Evolutionary conservation across 2,329 filamentous ascomycete species (phyloP).

Genomic region (Colletotrichum karsti): DNA sequence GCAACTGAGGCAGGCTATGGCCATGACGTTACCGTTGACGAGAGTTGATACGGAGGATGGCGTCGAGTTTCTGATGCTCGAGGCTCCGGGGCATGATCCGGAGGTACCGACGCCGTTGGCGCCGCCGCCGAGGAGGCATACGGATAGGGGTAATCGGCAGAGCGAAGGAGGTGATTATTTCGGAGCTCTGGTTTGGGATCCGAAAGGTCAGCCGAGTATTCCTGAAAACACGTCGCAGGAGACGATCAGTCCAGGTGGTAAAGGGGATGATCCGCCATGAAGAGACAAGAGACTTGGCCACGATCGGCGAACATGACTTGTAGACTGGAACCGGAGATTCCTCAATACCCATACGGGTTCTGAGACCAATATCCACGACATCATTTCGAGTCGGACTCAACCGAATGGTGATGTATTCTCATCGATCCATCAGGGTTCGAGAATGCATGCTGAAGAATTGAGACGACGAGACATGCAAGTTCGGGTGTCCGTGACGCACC

Average conservation of each 20-base stretch:
- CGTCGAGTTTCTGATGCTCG: background rate
- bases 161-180: background rate
- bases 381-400: no score
- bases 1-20: background rate
- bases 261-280: background rate
- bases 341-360: no score
- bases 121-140: slow-evolving; percentile 10
- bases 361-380: no score
- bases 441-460: no score
- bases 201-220: background rate
- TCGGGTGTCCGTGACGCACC: no score
- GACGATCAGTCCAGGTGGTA: background rate
- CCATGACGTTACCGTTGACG: background rate
- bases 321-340: no score
- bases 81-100: background rate
- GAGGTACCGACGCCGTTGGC: slow-evolving; percentile 10
- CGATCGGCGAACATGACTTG: no score
- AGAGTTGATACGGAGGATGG: slow-evolving; percentile 18
- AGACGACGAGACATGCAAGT: no score
- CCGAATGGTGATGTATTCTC: no score
- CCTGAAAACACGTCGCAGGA: background rate
- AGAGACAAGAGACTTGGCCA: background rate
- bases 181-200: background rate
- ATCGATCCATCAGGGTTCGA: no score
- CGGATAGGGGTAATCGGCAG: background rate